These are phyloP conservation scores for Chenopodium berlandieri DNA, from an alignment of 148 eudicot species.

Conservation along the genomic window DNA sequence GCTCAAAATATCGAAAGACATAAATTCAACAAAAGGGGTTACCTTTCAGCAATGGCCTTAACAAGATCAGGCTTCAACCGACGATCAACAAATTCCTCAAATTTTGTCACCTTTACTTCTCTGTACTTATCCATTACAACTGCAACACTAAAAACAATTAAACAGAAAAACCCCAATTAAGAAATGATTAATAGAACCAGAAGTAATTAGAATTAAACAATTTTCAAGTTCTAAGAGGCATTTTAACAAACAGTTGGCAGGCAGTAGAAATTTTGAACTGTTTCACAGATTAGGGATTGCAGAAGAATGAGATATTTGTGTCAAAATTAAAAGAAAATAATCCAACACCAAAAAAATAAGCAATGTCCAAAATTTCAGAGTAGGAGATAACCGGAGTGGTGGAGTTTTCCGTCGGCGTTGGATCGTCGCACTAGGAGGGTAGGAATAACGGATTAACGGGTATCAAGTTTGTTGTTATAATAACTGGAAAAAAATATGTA, in stretches of 20 bases:
- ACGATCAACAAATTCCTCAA: slow-evolving; percentile 79
- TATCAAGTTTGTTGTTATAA: too few relatives aligned
- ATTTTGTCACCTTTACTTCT: slow-evolving; percentile 60
- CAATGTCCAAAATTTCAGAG: too few relatives aligned
- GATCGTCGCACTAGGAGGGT: too few relatives aligned
- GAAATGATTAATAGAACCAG: background rate
- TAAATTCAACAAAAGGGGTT: background rate
- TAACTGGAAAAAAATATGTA: too few relatives aligned
- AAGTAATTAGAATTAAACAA: background rate
- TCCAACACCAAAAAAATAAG: too few relatives aligned
- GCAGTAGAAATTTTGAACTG: background rate
- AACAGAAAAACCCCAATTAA: background rate
- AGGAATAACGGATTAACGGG: too few relatives aligned
- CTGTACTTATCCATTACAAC: slow-evolving; percentile 47
- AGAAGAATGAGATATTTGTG: too few relatives aligned
- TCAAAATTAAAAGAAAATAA: too few relatives aligned
- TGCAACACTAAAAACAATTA: background rate
- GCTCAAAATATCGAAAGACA: background rate
- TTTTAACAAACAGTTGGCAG: slow-evolving; percentile 2
- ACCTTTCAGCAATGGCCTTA: slow-evolving; percentile 77
- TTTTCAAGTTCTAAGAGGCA: background rate
- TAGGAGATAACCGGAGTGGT: too few relatives aligned
- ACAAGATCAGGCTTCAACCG: slow-evolving; percentile 88
- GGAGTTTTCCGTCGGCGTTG: too few relatives aligned
- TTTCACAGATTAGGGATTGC: too few relatives aligned